Percentiles rank a stretch among this genome's conserved stretches.
Conservation (phyloP, 805 yeast genomes). For the Limtongia smithiae region DNA sequence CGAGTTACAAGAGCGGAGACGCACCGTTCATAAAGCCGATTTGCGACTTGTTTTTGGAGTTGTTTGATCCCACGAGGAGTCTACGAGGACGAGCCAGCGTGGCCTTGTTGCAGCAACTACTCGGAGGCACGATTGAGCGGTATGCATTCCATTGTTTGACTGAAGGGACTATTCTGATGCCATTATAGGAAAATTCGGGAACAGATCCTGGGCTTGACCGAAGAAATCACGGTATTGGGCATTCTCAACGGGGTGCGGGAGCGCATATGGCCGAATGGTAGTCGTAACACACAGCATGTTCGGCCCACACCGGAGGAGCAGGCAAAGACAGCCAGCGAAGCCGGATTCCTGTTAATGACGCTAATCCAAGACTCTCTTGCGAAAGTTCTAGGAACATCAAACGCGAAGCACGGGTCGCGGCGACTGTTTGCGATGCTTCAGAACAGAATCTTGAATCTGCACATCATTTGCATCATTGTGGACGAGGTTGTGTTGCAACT, state of each 20-base stretch:
- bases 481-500: constrained; percentile 24
- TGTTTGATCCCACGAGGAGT: constrained; percentile 63
- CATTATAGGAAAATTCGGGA: constrained; percentile 41
- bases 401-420: constrained; percentile 59
- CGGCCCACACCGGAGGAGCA: constrained; percentile 47
- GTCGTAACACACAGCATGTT: constrained; percentile 7
- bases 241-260: constrained; percentile 37
- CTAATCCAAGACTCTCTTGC: constrained; percentile 64
- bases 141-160: constrained; percentile 31
- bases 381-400: constrained; percentile 66
- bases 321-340: constrained; percentile 53
- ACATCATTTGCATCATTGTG: constrained; percentile 43
- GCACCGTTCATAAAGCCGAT: constrained; percentile 73
- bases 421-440: constrained; percentile 66
- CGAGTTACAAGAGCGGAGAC: constrained; percentile 30
- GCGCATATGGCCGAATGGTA: constrained; percentile 35
- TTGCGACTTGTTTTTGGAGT: constrained; percentile 65
- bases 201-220: constrained; percentile 41
- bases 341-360: constrained; percentile 52
- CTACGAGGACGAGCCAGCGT: constrained; percentile 79
- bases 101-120: constrained; percentile 74
- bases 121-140: constrained; percentile 85
- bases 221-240: constrained; percentile 48
- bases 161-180: background rate
- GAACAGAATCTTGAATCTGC: constrained; percentile 65